A percentile compares a stretch with the other conserved stretches of the same genome.
Evolutionary conservation across 2,329 filamentous ascomycete species (phyloP).

Genomic region (Fusarium sp.): DNA sequence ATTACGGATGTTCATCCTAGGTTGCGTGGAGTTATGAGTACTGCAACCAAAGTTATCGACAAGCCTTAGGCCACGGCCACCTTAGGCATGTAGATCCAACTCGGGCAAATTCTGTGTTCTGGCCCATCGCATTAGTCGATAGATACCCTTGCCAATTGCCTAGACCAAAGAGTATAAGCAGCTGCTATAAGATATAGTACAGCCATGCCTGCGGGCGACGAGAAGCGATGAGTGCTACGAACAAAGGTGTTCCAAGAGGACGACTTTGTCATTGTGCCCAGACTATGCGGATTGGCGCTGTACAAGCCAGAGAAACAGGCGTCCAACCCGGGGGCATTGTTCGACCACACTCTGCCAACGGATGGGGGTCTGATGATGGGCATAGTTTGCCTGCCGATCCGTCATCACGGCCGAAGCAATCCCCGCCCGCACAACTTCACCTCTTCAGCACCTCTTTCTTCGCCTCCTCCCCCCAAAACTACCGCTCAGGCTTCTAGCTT

Average conservation of each 20-base stretch:
- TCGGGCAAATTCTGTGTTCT: too few relatives aligned
- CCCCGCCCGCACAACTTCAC: too few relatives aligned
- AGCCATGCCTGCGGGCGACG: too few relatives aligned
- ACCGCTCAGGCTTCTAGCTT: too few relatives aligned
- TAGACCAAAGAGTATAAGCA: too few relatives aligned
- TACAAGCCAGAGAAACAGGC: neutral
- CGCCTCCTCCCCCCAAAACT: too few relatives aligned
- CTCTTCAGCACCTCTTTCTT: too few relatives aligned
- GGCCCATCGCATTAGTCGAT: too few relatives aligned
- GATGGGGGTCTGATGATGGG: neutral
- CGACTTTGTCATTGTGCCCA: constrained; percentile 20
- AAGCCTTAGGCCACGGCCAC: too few relatives aligned
- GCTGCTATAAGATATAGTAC: too few relatives aligned
- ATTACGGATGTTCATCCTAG: neutral
- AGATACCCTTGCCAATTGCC: too few relatives aligned
- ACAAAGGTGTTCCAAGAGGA: constrained; percentile 24
- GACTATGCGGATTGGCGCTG: constrained; percentile 2
- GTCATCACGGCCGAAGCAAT: neutral
- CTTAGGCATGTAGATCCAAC: too few relatives aligned
- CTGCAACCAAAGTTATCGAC: neutral
- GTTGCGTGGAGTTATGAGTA: neutral
- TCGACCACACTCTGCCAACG: neutral
- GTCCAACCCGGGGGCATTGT: neutral
- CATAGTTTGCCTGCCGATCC: neutral
- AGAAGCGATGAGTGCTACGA: neutral